Base-by-base conservation (phyloP, 2,329 filamentous ascomycete genomes). In the Xylariales sp. region DNA sequence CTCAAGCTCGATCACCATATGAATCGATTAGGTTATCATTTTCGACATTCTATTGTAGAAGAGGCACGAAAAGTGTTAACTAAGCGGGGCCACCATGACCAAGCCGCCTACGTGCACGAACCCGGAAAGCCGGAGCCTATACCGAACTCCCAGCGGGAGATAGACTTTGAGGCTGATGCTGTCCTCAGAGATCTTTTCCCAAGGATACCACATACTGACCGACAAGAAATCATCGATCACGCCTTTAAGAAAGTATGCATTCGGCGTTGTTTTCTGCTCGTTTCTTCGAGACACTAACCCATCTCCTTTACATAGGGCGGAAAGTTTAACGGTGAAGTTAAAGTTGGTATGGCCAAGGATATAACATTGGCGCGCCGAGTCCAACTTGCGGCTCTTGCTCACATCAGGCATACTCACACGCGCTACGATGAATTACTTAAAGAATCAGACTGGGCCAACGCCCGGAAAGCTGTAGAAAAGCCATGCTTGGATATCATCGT, bases 371-470 rank as follows among this genome's bases (percentile, higher is more conserved):
- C 87, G 48, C 86, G 88, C 28, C 84, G 89, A 67, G 88, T 90
- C 54, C 88, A 90, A 75, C 83, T 91, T 56, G 89, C 89, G 45
- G 88, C 89, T 9, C 82, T 90, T 72, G 88, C 89, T 64, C 89
- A 91, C 73, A 90, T 91, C 73, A 84, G 89, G 49, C 89, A 91
- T 74, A 87, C 79, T n/a, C 87, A 90, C 73, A 91, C 89, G 5
- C 83, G 87, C 72, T 91, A 91, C 79, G 89, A 91, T 74, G 77
- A 85, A 65, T 80, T 91, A 18, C 80, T 90, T 16, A 84, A 78
- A 73, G 86, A 90, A 73, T 87, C 86, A 5, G 81, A 79, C 18
- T 90, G 87, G 82, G 80, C 82, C 58, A 87, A 87, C 74, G 88
- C 89, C 60, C 83, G 89, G 69, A 89, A 85, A 78, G 84, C 84